Conservation (phyloP, 2,329 filamentous ascomycete species). For the Septoria petroselini region DNA sequence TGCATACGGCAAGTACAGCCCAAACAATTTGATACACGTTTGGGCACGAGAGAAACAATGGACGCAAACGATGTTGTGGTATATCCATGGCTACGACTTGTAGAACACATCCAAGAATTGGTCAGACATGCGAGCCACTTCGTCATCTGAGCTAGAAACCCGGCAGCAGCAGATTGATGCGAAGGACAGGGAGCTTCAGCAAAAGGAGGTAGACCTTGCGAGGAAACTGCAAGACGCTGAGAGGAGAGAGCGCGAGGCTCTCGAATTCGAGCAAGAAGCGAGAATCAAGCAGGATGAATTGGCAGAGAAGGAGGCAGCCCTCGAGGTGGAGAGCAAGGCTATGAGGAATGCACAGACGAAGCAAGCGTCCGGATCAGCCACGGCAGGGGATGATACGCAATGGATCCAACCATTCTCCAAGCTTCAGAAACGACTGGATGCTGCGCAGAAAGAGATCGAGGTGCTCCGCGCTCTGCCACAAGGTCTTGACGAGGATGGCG, state of each 20-base stretch:
- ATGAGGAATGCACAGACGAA: neutral
- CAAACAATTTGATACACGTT: constrained; percentile 10
- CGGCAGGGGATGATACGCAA: neutral
- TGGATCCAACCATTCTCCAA: constrained; percentile 1
- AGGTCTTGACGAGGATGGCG: neutral
- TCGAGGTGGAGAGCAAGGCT: constrained; percentile 7
- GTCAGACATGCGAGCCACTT: neutral
- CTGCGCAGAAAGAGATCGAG: constrained; percentile 6
- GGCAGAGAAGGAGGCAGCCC: constrained; percentile 2
- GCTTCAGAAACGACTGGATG: constrained; percentile 2
- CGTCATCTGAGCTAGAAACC: neutral
- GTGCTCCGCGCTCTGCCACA: neutral
- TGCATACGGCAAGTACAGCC: constrained; percentile 7
- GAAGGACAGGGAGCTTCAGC: constrained; percentile 1
- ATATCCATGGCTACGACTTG: constrained; percentile 6
- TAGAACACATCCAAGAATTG: constrained; percentile 11
- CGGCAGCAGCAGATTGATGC: constrained; percentile 4
- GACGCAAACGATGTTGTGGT: constrained; percentile 16
- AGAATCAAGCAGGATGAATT: constrained; percentile 9
- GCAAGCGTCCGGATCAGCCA: neutral
- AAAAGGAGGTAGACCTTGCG: constrained; percentile 7
- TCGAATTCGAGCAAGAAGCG: constrained; percentile 9
- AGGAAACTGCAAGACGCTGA: constrained; percentile 8
- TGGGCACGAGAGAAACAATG: neutral
- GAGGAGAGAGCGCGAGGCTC: constrained; percentile 11